Base-by-base conservation (phyloP, 176 grass and related monocot genomes). In the Urochloa ruziziensis region DNA sequence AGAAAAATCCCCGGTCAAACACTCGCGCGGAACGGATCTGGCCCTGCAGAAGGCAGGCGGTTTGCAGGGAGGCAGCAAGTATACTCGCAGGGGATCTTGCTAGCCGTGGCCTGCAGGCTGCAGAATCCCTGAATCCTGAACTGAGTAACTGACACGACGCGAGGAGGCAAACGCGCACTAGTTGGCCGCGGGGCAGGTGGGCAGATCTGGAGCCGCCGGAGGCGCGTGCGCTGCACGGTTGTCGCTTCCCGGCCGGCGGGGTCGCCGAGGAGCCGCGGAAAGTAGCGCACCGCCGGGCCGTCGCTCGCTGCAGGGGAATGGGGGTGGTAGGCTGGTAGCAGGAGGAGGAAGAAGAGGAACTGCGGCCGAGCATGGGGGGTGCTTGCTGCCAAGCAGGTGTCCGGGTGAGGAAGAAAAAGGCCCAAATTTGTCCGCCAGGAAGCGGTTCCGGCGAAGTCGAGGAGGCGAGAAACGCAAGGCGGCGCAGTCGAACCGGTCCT, bases 201-300 rank as follows among this genome's bases (percentile, higher is more conserved):
- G n/a, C 56, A 79, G 81, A 84, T 89, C 68, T 67, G 73, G 75
- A 74, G 39, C n/a, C n/a, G 66, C 32, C 5, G 36, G 33, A 36
- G 2, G 21, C 36, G 24, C n/a, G 32, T 9, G 24, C 18, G 7
- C 19, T 44, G 12, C 36, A 7, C 0, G 29, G 27, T 32, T 23
- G 0, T 14, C 14, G 10, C 17, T 6, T 2, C 2, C 32, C n/a
- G 39, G 36, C 34, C 15, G 27, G 27, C 34, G 21, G 34, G 10
- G 17, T n/a, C 65, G 21, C 18, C 27, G 30, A 32, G 35, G 3
- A 43, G 32, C 16, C 60, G 33, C 28, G n/a, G n/a, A n/a, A n/a
- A n/a, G n/a, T n/a, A n/a, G n/a, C n/a, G n/a, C n/a, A n/a, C n/a
- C n/a, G n/a, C n/a, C n/a, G n/a, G n/a, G n/a, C n/a, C n/a, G n/a